Evolutionary conservation across 129 eudicot species (phyloP), one percentile per base, ranked within the genome.

Genomic region (Ambrosia trifida): DNA sequence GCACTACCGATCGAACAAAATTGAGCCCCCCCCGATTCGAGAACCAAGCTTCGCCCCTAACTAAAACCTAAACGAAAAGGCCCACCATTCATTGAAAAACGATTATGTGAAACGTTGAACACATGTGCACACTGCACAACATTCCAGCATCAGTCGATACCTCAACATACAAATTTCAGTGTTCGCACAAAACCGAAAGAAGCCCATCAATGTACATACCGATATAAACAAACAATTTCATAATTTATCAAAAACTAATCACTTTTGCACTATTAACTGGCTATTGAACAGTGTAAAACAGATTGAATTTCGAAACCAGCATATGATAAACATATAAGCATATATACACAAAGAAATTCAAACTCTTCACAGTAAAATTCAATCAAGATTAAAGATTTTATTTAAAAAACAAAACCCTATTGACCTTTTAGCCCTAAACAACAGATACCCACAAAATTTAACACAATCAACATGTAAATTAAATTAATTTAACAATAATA

Each of bases 401-500:
- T 62, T 12, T 14, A 11, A 3, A 8, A 58, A 28, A 5, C 19
- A 65, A 74, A 74, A 65, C 73, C 79, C 78, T 65, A 38, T 4
- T 2, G 14, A 24, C 9, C 18, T 56, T 56, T 56, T 24, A 19
- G 33, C 62, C 2, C 32, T 33, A 2, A 2, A 14, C 31, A 64
- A 38, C 10, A 58, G 11, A 74, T 10, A 74, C 79, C 13, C 35
- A 65, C 53, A 49, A 56, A 56, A 44, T 67, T 66, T 12, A 56
- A 5, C 50, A 53, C 33, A 33, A 44, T 18, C 9, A 20, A 38
- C 64, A 3, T 3, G 28, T 5, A 49, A 6, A 31, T 44, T 13
- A 44, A 8, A 56, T 32, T 13, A 40, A 57, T 56, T 56, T 11
- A 1, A 56, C 44, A 33, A 32, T 18, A 47, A 46, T 17, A 31